Percentiles rank a stretch among this genome's conserved stretches.
Conservation (phyloP, 345 rosid genomes). For the Eucalyptus marginata region DNA sequence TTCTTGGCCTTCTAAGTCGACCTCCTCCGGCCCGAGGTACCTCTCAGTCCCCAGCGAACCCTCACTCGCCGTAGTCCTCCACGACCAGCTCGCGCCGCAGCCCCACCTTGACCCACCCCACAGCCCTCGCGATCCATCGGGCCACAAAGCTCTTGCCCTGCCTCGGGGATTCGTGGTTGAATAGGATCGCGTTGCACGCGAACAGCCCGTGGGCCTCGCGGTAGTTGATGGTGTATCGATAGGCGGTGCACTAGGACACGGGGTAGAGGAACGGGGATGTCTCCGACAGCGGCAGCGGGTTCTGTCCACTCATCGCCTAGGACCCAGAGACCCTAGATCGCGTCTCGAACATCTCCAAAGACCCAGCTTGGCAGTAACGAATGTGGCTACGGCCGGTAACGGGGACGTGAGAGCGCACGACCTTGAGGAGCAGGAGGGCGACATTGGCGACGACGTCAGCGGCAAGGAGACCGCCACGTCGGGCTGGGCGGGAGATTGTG, state of each 20-base stretch:
- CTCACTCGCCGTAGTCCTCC: conserved; percentile 72
- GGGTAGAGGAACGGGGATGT: conserved; percentile 74
- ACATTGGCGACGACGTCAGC: conserved; percentile 77
- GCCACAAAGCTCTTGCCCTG: conserved; percentile 90
- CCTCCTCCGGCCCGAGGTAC: conserved; percentile 46
- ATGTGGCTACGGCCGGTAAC: conserved; percentile 55
- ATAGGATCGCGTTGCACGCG: conserved; percentile 85
- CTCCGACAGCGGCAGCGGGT: conserved; percentile 75
- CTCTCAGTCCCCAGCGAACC: conserved; percentile 80
- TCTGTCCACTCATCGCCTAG: conserved; percentile 82
- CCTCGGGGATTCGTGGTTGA: conserved; percentile 85
- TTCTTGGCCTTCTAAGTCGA: conserved; percentile 39
- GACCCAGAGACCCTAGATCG: background rate
- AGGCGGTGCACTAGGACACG: conserved; percentile 74
- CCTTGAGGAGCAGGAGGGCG: conserved; percentile 78
- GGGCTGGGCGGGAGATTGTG: conserved; percentile 61
- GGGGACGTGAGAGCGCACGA: conserved; percentile 52
- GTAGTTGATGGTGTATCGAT: conserved; percentile 83
- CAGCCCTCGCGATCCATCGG: conserved; percentile 77
- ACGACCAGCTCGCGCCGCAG: conserved; percentile 62
- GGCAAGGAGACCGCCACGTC: conserved; percentile 84
- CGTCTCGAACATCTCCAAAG: background rate
- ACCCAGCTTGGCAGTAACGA: conserved; percentile 74
- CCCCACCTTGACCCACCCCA: conserved; percentile 78
- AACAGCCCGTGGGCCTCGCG: conserved; percentile 66